phyloP scores from a whole-genome alignment of 108 stramenopile genomes.

The Skeletonema potamos region DNA sequence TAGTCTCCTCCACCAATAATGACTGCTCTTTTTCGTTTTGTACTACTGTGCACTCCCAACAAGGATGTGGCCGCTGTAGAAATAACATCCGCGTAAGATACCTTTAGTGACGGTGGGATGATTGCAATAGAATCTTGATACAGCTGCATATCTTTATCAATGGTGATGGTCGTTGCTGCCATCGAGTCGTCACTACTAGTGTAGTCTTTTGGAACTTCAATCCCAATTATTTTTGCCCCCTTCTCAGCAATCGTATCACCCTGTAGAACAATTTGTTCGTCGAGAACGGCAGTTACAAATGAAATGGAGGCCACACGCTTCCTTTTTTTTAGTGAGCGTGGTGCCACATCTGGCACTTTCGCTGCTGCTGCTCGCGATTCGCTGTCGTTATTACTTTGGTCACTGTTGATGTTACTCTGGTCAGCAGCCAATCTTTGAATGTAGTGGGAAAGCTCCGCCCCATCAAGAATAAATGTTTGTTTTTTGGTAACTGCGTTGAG shows the following conservation, averaged over 20 bases:
- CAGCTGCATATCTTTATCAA: background rate
- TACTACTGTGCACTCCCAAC: constrained; percentile 40
- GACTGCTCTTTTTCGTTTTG: constrained; percentile 37
- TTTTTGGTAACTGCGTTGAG: constrained; percentile 6
- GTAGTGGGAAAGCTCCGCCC: constrained; percentile 16
- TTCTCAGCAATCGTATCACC: background rate
- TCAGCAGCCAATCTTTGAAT: background rate
- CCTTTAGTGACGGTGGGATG: constrained; percentile 31
- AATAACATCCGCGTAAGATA: constrained; percentile 50
- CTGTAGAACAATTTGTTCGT: background rate
- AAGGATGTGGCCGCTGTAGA: constrained; percentile 48
- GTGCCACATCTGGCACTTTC: constrained; percentile 8
- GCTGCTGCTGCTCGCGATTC: background rate
- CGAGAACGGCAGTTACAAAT: constrained; percentile 2
- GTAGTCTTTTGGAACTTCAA: background rate
- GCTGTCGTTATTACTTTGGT: background rate
- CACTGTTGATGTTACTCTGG: background rate
- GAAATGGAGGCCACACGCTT: constrained; percentile 4
- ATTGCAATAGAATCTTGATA: constrained; percentile 53
- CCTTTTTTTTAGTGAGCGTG: background rate
- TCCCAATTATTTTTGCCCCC: background rate
- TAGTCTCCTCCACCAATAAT: constrained; percentile 61
- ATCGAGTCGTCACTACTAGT: background rate
- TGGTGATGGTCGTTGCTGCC: background rate
- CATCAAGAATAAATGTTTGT: constrained; percentile 13